Percentiles rank a stretch among this genome's conserved stretches.
phyloP scores from a whole-genome alignment of 345 rosid genomes.

The Erysimum cheiranthoides region DNA sequence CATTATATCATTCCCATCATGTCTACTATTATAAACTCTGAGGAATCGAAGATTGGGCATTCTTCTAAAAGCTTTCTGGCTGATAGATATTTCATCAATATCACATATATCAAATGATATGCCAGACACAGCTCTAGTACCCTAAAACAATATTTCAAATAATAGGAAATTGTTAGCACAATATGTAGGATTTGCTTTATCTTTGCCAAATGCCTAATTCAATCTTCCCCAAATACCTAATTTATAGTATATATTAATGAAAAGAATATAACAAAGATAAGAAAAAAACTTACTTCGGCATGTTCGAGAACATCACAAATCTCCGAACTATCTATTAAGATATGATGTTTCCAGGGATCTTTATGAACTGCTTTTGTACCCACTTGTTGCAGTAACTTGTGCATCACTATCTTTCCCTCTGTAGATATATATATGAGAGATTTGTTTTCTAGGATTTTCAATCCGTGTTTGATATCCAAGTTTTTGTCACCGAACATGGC shows the following conservation, averaged over 20 bases:
- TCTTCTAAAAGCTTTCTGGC: neutral
- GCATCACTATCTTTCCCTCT: slow-evolving; percentile 14
- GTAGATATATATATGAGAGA: slow-evolving; percentile 30
- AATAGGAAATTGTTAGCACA: neutral
- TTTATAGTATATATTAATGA: neutral
- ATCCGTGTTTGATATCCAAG: neutral
- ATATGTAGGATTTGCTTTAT: neutral
- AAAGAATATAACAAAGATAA: neutral
- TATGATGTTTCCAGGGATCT: slow-evolving; percentile 26
- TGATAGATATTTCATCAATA: neutral
- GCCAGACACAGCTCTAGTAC: slow-evolving; percentile 26
- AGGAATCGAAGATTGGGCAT: slow-evolving; percentile 43
- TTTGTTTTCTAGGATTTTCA: slow-evolving; percentile 21
- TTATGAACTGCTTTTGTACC: slow-evolving; percentile 9
- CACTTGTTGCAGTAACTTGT: slow-evolving; percentile 46
- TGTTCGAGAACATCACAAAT: slow-evolving; percentile 31
- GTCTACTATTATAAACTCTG: slow-evolving; percentile 1
- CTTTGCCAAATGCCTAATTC: neutral
- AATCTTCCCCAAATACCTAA: neutral
- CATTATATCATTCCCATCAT: neutral
- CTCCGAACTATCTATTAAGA: slow-evolving; percentile 30
- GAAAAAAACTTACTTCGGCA: slow-evolving; percentile 20
- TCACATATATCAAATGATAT: slow-evolving; percentile 24
- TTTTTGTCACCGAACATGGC: slow-evolving; percentile 6
- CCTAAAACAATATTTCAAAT: slow-evolving; percentile 24